Base-by-base conservation (phyloP, 768 basidiomycete genomes). In the Mrakia hoshinonis region DNA sequence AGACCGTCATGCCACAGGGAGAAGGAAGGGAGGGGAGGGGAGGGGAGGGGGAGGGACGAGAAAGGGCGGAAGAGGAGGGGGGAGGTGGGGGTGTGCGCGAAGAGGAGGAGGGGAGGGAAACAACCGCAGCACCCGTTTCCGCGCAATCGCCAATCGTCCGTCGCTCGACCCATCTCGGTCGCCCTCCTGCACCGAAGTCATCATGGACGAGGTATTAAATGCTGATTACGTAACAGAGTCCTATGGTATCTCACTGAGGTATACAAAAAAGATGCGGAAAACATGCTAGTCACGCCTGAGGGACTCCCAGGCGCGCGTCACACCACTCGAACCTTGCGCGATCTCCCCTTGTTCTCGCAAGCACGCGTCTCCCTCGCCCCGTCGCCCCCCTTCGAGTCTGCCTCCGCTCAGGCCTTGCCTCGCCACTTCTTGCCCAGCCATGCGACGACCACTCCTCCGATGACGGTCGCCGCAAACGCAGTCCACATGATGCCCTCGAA, bases 361-460 rank as follows among this genome's bases (percentile, higher is more conserved):
- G 18, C 49, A 22, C 6, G 20, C 49, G 20, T 9, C 49, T 51
- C 20, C 20, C 49, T 24, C 49, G n/a, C n/a, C n/a, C n/a, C n/a
- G n/a, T 51, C 49, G 7, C 49, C 9, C 20, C 24, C 20, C 7
- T 10, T 51, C 5, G 5, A 24, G 49, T 29, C 31, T 29, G 18
- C 10, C 11, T 11, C 29, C 51, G 10, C 29, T 55, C 54, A 55
- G 12, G 26, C 54, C 54, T 31, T 55, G 4, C 54, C 54, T n/a
- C 60, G 47, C 68, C 68, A 69, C 12, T 24, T 15, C 60, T 24
- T 49, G 22, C 68, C 60, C 38, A 69, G 9, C 68, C 58, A 62
- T 1, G 26, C 39, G 0, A 63, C 34, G 3, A 60, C 68, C 1
- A 39, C 22, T 0, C 31, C 68, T 11, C 68, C 68, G 4, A 38